Evolutionary conservation across 495 filamentous ascomycete genomes (phyloP).

Genomic region (Penicillium pancosmium): DNA sequence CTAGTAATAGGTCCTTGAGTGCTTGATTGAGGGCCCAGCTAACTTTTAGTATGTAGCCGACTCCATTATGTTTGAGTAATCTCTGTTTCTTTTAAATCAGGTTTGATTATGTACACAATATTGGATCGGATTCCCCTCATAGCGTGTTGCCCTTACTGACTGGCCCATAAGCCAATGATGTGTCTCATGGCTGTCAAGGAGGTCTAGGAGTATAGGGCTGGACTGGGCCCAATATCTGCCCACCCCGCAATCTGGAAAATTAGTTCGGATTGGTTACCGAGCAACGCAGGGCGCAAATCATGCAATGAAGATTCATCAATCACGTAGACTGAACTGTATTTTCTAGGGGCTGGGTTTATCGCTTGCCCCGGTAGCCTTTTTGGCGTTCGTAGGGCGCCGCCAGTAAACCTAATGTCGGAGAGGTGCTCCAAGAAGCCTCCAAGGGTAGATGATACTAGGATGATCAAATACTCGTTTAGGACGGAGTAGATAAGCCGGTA

Average conservation of each 20-base stretch:
- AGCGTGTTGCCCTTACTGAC: not conserved
- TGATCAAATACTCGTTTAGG: too few species aligned
- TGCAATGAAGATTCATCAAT: not conserved
- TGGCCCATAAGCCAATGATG: not conserved
- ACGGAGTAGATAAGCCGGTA: too few species aligned
- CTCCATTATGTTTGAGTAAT: too few species aligned
- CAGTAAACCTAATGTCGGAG: not conserved
- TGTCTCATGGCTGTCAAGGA: not conserved
- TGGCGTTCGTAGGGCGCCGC: not conserved
- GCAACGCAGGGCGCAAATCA: not conserved
- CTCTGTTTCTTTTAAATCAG: not conserved
- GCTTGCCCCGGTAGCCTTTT: not conserved
- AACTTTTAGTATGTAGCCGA: too few species aligned
- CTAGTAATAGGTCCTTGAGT: too few species aligned
- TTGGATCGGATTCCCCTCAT: not conserved
- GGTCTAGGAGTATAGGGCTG: not conserved
- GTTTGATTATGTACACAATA: not conserved
- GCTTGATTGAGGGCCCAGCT: too few species aligned
- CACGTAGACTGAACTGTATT: not conserved
- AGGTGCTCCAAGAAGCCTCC: not conserved
- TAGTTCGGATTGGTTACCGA: not conserved
- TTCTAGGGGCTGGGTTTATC: not conserved
- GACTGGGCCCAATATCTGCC: not conserved
- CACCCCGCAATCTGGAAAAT: not conserved
- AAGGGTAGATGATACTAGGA: not conserved